Conservation (phyloP, 1,139 yeast species). For the Hanseniaspora uvarum region DNA sequence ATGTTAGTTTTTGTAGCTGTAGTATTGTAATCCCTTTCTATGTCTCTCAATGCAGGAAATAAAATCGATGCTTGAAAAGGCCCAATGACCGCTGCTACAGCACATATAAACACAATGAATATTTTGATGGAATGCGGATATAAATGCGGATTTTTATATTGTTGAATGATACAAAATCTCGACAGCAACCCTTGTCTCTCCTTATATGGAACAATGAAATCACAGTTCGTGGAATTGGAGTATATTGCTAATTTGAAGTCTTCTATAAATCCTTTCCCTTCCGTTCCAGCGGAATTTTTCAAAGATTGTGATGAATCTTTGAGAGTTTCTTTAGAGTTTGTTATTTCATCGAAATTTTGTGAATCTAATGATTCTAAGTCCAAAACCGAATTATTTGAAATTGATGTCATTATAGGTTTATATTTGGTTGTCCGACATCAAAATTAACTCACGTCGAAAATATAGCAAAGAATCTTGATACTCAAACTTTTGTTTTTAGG, state of each 20-base stretch:
- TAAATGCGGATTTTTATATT: constrained; percentile 60
- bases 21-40: constrained; percentile 47
- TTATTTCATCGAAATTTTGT: background rate
- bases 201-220: constrained; percentile 33
- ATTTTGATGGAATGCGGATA: constrained; percentile 44
- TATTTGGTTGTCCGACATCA: background rate
- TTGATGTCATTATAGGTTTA: background rate
- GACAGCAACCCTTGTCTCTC: constrained; percentile 49
- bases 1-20: constrained; percentile 54
- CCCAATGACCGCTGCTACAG: constrained; percentile 67
- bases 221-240: background rate
- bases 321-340: background rate
- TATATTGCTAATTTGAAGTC: constrained; percentile 1
- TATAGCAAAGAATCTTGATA: too few species aligned
- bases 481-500: too few species aligned
- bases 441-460: too few species aligned
- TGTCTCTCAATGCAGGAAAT: constrained; percentile 64
- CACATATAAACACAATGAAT: constrained; percentile 53
- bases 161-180: constrained; percentile 51
- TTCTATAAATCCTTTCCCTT: background rate
- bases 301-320: background rate
- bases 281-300: background rate
- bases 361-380: constrained; percentile 3
- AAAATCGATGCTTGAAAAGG: constrained; percentile 89
- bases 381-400: background rate